Conservation (phyloP, 2,329 filamentous ascomycete species). For the Zymoseptoria tritici region DNA sequence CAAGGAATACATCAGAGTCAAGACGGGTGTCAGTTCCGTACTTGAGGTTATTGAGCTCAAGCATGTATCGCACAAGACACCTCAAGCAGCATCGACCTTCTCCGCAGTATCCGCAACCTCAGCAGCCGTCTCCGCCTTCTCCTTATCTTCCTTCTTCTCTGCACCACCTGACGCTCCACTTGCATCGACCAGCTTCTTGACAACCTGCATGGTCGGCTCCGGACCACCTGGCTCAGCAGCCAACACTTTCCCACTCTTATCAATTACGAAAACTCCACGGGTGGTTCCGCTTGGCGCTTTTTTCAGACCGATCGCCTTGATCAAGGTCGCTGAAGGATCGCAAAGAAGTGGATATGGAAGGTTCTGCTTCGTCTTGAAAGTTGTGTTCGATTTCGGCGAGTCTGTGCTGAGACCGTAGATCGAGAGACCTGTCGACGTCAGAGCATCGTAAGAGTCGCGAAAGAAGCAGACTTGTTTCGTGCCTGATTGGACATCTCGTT, state of each 20-base stretch:
- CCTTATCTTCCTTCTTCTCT: conserved; percentile 23
- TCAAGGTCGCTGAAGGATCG: conserved; percentile 66
- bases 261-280: conserved; percentile 78
- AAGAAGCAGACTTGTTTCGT: conserved; percentile 91
- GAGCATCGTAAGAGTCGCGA: conserved; percentile 70
- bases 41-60: too few species aligned
- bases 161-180: conserved; percentile 27
- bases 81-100: conserved; percentile 17
- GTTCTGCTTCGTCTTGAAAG: conserved; percentile 85
- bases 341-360: conserved; percentile 84
- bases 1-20: too few species aligned
- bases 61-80: too few species aligned
- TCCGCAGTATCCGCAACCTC: conserved; percentile 42
- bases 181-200: conserved; percentile 60
- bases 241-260: conserved; percentile 62
- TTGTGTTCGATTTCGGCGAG: conserved; percentile 83
- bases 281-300: conserved; percentile 73
- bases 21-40: too few species aligned
- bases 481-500: conserved; percentile 48
- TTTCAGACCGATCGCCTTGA: conserved; percentile 80
- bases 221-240: conserved; percentile 69
- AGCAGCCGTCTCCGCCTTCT: conserved; percentile 33
- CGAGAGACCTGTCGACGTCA: conserved; percentile 70
- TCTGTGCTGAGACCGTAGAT: conserved; percentile 89
- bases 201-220: conserved; percentile 66